Conservation (phyloP, 176 grass and related monocot genomes). For the Avena sativa region DNA sequence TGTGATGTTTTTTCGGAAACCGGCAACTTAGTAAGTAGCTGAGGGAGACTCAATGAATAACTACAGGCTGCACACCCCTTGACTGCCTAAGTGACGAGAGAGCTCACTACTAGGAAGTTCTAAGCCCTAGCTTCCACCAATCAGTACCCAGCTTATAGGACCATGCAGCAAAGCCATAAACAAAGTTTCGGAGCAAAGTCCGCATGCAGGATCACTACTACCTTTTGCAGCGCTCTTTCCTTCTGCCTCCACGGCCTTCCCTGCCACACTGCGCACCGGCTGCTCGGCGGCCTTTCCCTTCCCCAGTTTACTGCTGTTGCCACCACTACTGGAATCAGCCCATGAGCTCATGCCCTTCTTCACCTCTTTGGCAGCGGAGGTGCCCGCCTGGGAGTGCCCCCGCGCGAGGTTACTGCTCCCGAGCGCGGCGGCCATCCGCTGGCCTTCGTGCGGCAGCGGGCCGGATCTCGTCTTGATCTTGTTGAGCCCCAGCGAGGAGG, state of each 20-base stretch:
- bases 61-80: neutral
- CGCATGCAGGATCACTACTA: conserved; percentile 13
- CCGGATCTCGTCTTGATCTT: conserved; percentile 99
- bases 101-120: neutral
- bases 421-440: conserved; percentile 69
- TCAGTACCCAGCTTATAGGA: conserved; percentile 31
- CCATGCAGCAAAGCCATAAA: conserved; percentile 25
- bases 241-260: conserved; percentile 14
- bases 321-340: conserved; percentile 46
- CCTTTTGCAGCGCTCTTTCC: conserved; percentile 56
- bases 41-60: conserved; percentile 6
- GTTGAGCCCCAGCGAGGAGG: conserved; percentile 95
- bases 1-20: neutral
- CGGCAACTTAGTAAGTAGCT: neutral
- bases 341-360: conserved; percentile 52
- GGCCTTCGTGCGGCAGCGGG: conserved; percentile 93
- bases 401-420: conserved; percentile 88
- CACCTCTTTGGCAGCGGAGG: conserved; percentile 19
- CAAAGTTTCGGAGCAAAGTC: neutral
- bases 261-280: conserved; percentile 24
- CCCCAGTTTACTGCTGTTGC: conserved; percentile 32
- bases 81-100: neutral
- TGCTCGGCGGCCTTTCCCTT: conserved; percentile 51
- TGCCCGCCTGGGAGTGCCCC: conserved; percentile 52
- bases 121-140: conserved; percentile 27